Conservation (phyloP, 495 filamentous ascomycete genomes). For the Aspergillus panamensis region DNA sequence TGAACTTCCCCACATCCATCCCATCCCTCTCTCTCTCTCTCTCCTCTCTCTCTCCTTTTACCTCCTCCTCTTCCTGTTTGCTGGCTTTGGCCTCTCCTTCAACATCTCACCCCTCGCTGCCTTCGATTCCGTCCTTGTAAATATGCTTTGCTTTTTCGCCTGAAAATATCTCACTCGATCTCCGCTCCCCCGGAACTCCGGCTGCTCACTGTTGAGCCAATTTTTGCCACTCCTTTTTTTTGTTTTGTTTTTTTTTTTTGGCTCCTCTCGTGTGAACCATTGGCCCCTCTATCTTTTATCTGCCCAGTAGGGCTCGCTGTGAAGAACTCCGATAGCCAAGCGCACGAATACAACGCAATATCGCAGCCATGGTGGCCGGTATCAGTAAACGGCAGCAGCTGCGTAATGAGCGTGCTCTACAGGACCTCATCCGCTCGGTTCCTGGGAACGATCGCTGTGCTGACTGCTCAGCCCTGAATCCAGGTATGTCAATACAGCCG, state of each 20-base stretch:
- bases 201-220: conserved; percentile 8
- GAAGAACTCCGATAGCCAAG: background rate
- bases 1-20: conserved; percentile 20
- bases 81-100: background rate
- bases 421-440: conserved; percentile 83
- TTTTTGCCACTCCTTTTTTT: background rate
- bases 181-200: conserved; percentile 18
- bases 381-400: conserved; percentile 92
- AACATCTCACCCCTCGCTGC: background rate
- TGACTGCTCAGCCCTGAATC: conserved; percentile 87
- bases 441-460: conserved; percentile 94
- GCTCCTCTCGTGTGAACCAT: background rate
- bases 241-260: conserved; percentile 7
- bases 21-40: conserved; percentile 17
- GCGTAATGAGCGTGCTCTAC: conserved; percentile 88
- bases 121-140: conserved; percentile 14
- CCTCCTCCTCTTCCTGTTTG: conserved; percentile 8
- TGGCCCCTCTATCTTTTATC: background rate
- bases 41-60: conserved; percentile 2
- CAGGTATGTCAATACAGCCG: conserved; percentile 57
- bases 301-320: background rate
- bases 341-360: background rate
- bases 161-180: conserved; percentile 9
- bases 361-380: conserved; percentile 47
- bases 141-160: conserved; percentile 18